phyloP scores from a whole-genome alignment of 1,284 basidiomycete genomes.

The Ganoderma lingzhi region DNA sequence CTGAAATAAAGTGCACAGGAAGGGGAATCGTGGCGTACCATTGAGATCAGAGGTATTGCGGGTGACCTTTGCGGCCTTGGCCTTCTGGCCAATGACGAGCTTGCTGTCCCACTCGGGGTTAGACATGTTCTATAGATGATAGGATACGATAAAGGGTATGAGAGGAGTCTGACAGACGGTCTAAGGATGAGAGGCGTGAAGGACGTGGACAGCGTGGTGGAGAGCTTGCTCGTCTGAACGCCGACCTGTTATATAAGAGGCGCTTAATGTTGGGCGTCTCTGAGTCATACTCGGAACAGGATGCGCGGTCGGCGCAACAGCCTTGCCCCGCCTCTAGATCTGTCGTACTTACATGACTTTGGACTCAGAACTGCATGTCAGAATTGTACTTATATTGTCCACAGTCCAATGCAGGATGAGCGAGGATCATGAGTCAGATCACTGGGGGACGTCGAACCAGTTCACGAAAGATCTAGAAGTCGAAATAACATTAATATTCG shows the following conservation, averaged over 20 bases:
- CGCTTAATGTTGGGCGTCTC: slow-evolving; percentile 24
- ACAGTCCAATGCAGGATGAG: background rate
- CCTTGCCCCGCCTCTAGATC: slow-evolving; percentile 23
- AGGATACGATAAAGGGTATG: slow-evolving; percentile 13
- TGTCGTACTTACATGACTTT: background rate
- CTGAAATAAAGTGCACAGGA: slow-evolving; percentile 1
- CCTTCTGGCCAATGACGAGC: slow-evolving; percentile 81
- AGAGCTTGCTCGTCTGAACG: slow-evolving; percentile 22
- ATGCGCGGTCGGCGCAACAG: slow-evolving; percentile 20
- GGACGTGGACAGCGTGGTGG: slow-evolving; percentile 20
- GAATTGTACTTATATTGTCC: background rate
- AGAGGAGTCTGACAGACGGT: background rate
- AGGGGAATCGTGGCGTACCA: slow-evolving; percentile 55
- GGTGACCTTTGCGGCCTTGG: slow-evolving; percentile 73
- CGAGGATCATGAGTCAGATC: background rate
- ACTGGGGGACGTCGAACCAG: background rate
- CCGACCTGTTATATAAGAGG: slow-evolving; percentile 32
- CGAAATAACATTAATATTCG: background rate
- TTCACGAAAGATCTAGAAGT: slow-evolving; percentile 22
- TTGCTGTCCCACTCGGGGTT: slow-evolving; percentile 76
- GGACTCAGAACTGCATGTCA: background rate
- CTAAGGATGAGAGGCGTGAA: slow-evolving; percentile 9
- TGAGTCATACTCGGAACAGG: slow-evolving; percentile 30
- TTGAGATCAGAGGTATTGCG: slow-evolving; percentile 77
- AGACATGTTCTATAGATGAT: slow-evolving; percentile 35